A percentile compares a stretch with the other conserved stretches of the same genome.
phyloP scores from a whole-genome alignment of 257 asterid genomes.

The Prunella vulgaris region DNA sequence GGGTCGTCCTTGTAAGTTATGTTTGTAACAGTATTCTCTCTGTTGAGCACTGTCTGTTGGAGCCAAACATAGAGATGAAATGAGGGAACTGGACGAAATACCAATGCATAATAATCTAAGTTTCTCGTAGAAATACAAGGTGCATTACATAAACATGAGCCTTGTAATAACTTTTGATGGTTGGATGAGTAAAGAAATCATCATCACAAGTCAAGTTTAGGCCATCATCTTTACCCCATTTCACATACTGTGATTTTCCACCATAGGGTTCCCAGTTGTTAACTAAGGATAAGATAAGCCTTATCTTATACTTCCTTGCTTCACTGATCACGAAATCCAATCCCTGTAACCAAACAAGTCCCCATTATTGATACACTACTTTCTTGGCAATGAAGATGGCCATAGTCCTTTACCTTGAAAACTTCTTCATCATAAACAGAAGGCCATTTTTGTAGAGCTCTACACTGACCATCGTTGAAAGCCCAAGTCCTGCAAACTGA shows the following conservation, averaged over 20 bases:
- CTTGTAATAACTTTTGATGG: conserved; percentile 65
- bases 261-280: conserved; percentile 97
- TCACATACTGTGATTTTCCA: conserved; percentile 88
- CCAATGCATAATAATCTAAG: neutral
- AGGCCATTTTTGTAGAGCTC: conserved; percentile 82
- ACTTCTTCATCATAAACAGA: conserved; percentile 68
- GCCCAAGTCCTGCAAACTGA: conserved; percentile 97
- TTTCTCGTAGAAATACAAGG: neutral
- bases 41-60: conserved; percentile 57
- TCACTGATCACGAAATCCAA: conserved; percentile 88
- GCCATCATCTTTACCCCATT: conserved; percentile 91
- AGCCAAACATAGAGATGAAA: neutral
- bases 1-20: conserved; percentile 89
- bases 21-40: conserved; percentile 69
- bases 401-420: conserved; percentile 41
- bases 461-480: conserved; percentile 89
- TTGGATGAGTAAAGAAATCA: conserved; percentile 82
- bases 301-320: conserved; percentile 67
- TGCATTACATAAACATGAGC: conserved; percentile 61
- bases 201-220: conserved; percentile 76
- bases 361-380: neutral
- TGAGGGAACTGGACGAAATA: neutral
- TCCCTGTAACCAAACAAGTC: conserved; percentile 34
- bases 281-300: conserved; percentile 73
- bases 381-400: neutral